Base-by-base conservation (phyloP, 2,329 filamentous ascomycete species). In the Stachybotrys elegans region DNA sequence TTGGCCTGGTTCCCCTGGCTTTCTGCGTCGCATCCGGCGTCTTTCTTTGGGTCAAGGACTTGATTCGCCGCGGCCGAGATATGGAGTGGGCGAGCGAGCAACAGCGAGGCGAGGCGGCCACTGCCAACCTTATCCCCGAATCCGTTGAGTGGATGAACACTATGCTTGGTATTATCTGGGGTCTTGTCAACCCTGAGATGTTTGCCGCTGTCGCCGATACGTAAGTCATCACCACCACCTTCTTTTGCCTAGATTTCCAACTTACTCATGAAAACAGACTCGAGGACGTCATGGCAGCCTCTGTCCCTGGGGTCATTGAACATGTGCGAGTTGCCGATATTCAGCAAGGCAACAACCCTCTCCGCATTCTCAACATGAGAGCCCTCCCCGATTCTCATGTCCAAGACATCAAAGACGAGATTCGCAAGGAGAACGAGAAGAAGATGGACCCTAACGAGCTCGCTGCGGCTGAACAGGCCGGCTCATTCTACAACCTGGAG, bases 91-190 rank as follows among this genome's bases (percentile, higher is more conserved):
- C 83, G 5, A 89, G 85, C 49, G 92, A 97, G 64, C 83, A 91
- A 66, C 79, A 84, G 43, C 81, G 92, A 46, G 92, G 92, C 4
- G 78, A 93, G 68, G 90, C 83, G 63, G 89, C 92, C 1, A 89
- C 87, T 3, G 83, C 85, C 22, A 96, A 96, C 57, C 71, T 97
- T 22, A 84, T 97, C 6, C 92, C 92, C 0, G 92, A 96, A 66
- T 94, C 88, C 1, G 91, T 95, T 6, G 86, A 91, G 49, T 97
- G 93, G 93, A 85, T 98, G 78, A 98, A 98, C 62, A 91, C 88
- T 0, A 79, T 93, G 41, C 66, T 97, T 4, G 80, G 79, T 2
- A 79, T 95, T 34, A 76, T 93, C 35, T 98, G 93, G 93, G 87
- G 88, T 1, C 71, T 97, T 4, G 83, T 96, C 51, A 94, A 97